Conservation (phyloP, 371 early-diverging fungal species). For the Rhizopus sp. region DNA sequence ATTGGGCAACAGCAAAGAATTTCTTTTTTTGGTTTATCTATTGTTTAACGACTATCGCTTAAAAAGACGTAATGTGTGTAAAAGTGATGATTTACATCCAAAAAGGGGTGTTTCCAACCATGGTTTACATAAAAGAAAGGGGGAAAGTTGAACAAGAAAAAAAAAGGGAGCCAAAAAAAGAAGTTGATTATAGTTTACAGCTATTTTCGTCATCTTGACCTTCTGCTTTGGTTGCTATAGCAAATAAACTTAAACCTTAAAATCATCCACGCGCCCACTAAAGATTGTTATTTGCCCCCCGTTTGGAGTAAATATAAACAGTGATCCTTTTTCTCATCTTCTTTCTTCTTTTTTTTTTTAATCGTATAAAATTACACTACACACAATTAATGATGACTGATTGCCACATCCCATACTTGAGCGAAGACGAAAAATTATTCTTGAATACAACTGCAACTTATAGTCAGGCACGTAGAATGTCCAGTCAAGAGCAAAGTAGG, state of each 20-base stretch:
- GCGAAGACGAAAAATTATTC: constrained; percentile 12
- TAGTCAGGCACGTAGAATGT: constrained; percentile 8
- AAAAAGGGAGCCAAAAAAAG: not conserved
- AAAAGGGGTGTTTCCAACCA: no score
- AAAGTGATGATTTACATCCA: not conserved
- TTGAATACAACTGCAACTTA: constrained; percentile 9
- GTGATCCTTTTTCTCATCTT: not conserved
- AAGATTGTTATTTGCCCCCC: not conserved
- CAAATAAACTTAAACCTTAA: not conserved
- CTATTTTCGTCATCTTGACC: not conserved
- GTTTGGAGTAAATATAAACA: not conserved
- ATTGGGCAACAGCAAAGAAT: no score
- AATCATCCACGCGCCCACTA: not conserved
- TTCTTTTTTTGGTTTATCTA: no score
- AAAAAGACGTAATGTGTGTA: no score
- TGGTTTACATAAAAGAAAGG: not conserved
- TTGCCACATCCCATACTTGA: constrained; percentile 11
- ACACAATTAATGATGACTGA: constrained; percentile 1
- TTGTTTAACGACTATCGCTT: no score
- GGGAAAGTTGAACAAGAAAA: not conserved
- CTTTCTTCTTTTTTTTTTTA: not conserved
- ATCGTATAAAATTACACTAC: not conserved
- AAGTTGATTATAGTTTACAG: not conserved
- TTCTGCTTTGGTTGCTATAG: not conserved
- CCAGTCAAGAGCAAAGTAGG: not conserved